Evolutionary conservation across 1,139 yeast species (phyloP), one percentile per base, ranked within the genome.

Genomic region (Taphrina sp.): DNA sequence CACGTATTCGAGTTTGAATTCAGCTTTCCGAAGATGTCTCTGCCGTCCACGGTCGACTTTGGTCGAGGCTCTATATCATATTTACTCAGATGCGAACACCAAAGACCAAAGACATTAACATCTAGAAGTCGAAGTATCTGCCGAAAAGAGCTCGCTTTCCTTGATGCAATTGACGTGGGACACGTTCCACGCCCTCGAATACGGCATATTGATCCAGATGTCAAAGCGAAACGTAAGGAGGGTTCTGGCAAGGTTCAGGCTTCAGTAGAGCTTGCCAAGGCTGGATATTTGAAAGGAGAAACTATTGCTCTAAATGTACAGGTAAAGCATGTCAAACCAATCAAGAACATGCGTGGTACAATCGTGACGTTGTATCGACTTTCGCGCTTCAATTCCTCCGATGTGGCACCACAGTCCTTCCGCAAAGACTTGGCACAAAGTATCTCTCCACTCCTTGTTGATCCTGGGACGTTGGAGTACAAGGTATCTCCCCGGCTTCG

Each of bases 1-100:
- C 96, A 89, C 68, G 73, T 87, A 36, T 89, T 89, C 67, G 95
- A 95, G 12, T 89, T 89, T 65, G 80, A 84, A 52, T 86, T 88
- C 43, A 82, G 79, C 61, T 74, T 89, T 26, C 95, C 96, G 1
- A 76, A 76, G 62, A 81, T 79, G 63, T 77, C 85, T 60, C 75
- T 87, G 3, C 83, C 76, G 67, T 84, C 92, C 24, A 82, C 90
- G 58, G 78, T 89, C 24, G 85, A 83, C 62, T 89, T 89, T 65
- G 96, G 90, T 62, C 81, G 83, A 63, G 96, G 96, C 7, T 78
- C 87, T 17, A 85, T 89, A n/a, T 69, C 78, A 7, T 88, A 89
- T 67, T 69, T 73, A 31, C 70, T 89, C 44, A 76, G 80, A 56
- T 84, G 87, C 1, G 73, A 80, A 1, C 73, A 85, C 28, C 72